Conservation (phyloP, 305 asterid species). For the Fraxinus sp. region DNA sequence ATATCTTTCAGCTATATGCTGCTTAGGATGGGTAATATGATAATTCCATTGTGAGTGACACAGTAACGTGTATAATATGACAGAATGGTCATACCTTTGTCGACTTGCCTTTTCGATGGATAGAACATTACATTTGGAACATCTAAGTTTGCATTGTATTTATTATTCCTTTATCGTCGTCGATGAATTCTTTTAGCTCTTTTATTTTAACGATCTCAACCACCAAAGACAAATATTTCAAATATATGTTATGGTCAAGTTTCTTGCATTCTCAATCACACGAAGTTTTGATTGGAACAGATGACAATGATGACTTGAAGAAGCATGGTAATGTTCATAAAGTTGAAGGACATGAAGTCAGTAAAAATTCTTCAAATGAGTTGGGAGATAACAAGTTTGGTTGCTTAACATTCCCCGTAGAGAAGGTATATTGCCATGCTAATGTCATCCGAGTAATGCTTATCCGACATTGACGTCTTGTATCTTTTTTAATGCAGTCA, state of each 20-base stretch:
- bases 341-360: constrained; percentile 34
- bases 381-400: constrained; percentile 33
- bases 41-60: background rate
- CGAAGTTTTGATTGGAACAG: constrained; percentile 37
- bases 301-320: constrained; percentile 36
- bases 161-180: background rate
- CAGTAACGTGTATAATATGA: background rate
- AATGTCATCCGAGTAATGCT: constrained; percentile 4
- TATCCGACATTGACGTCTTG: constrained; percentile 18
- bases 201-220: background rate
- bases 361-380: constrained; percentile 27
- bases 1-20: background rate
- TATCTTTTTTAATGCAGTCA: constrained; percentile 13
- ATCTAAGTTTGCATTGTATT: background rate
- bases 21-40: constrained; percentile 1
- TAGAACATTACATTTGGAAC: background rate
- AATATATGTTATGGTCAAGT: constrained; percentile 3
- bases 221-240: background rate
- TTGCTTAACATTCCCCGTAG: constrained; percentile 35
- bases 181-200: background rate
- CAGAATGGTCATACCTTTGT: background rate
- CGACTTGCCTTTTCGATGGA: background rate
- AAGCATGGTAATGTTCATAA: constrained; percentile 29
- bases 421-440: constrained; percentile 43
- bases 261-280: constrained; percentile 24